These are phyloP conservation scores for Posidonia oceanica DNA, from an alignment of 116 monocot genomes.

Conservation along the genomic window DNA sequence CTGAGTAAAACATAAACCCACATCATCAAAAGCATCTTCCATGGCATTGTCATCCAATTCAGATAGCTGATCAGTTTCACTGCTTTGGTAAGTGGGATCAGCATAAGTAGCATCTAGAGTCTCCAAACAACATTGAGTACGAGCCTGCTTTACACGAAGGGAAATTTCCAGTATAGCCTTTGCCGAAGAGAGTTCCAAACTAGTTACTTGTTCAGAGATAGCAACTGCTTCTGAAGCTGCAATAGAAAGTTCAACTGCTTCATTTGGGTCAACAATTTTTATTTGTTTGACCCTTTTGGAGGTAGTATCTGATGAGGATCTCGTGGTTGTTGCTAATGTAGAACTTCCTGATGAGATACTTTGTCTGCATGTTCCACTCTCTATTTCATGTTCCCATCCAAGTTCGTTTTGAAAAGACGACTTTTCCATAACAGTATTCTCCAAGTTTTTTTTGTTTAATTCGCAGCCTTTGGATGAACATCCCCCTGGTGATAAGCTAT, in stretches of 20 bases:
- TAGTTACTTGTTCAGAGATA: constrained; percentile 43
- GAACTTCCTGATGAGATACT: neutral
- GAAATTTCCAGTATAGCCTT: constrained; percentile 44
- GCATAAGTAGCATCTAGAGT: constrained; percentile 9
- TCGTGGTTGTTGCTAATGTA: neutral
- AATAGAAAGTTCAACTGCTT: constrained; percentile 19
- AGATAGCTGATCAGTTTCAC: constrained; percentile 40
- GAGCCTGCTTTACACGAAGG: constrained; percentile 52
- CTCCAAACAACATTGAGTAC: constrained; percentile 18
- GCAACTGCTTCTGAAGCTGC: constrained; percentile 76
- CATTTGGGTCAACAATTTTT: constrained; percentile 1
- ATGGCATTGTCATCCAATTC: constrained; percentile 59
- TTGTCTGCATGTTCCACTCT: neutral
- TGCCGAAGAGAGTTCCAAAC: constrained; percentile 23
- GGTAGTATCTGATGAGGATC: neutral
- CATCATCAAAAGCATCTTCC: constrained; percentile 60
- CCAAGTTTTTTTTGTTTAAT: neutral
- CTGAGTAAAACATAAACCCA: constrained; percentile 37
- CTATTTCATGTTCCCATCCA: neutral
- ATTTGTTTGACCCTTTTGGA: neutral
- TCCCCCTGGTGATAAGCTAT: neutral
- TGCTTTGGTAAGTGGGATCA: constrained; percentile 15
- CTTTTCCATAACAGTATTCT: neutral
- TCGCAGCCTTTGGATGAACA: neutral
- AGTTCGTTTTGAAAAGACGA: neutral